Percentiles rank a stretch among this genome's conserved stretches.
Evolutionary conservation across 2,329 filamentous ascomycete genomes (phyloP).

Genomic region (Colletotrichum tamarilloi): DNA sequence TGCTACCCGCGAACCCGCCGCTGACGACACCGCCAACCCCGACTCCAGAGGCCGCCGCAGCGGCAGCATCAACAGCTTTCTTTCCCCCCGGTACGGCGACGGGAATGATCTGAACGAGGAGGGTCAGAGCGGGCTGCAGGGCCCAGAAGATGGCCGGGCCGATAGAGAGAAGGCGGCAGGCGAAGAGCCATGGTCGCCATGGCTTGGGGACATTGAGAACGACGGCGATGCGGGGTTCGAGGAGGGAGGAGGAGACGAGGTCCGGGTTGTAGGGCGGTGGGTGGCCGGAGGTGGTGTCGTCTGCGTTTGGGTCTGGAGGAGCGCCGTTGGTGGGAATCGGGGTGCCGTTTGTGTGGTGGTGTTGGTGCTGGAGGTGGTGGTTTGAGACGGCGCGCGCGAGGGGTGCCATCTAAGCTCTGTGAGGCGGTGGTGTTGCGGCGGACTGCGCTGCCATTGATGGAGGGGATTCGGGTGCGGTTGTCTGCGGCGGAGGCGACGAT

Average conservation of each 20-base stretch:
- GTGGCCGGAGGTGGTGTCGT: constrained; percentile 5
- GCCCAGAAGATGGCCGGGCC: constrained; percentile 79
- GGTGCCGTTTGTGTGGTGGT: not conserved
- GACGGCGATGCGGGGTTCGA: constrained; percentile 83
- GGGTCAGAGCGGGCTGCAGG: constrained; percentile 73
- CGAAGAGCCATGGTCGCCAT: constrained; percentile 80
- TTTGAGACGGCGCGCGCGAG: constrained; percentile 19
- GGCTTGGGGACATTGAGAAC: constrained; percentile 77
- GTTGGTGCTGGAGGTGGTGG: not conserved
- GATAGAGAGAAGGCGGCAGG: constrained; percentile 78
- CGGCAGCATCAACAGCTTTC: constrained; percentile 22
- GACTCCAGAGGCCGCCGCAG: constrained; percentile 2
- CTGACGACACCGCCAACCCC: constrained; percentile 31
- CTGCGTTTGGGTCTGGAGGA: not conserved
- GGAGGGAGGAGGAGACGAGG: constrained; percentile 52
- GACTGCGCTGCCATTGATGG: constrained; percentile 26
- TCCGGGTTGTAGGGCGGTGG: constrained; percentile 19
- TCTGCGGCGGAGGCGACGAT: not conserved
- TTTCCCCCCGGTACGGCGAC: constrained; percentile 40
- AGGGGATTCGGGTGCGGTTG: not conserved
- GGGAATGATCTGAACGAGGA: constrained; percentile 72
- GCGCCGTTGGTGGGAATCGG: constrained; percentile 11
- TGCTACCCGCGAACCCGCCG: constrained; percentile 60
- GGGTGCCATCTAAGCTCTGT: constrained; percentile 17
- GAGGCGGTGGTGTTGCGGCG: constrained; percentile 18